Base-by-base conservation (phyloP, 2,329 filamentous ascomycete species). In the Cercospora zeae-maydis region DNA sequence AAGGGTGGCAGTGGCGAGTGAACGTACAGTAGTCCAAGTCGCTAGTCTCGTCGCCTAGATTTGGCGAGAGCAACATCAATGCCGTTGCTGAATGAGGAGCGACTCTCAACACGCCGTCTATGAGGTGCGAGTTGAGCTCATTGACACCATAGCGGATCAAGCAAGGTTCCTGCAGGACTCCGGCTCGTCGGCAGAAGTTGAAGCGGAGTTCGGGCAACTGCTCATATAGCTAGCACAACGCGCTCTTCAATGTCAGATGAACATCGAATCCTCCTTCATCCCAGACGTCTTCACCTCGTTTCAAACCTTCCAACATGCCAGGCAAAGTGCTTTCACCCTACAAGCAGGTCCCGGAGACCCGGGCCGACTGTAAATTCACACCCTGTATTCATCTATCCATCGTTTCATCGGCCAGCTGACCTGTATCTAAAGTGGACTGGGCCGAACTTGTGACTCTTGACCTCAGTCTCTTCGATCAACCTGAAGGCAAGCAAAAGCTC, bases 381-480 rank as follows among this genome's bases (percentile, higher is more conserved):
- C 10, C 10, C 1, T 31, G 3, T 21, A 14, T 30, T 3, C 49
- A 27, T 42, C n/a, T 9, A 30, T 24, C 33, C 21, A 1, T n/a
- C 2, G n/a, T 30, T 1, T 3, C 42, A 47, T 27, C 42, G 14
- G 4, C 19, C 24, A 14, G 14, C 42, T 47, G 42, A 47, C 19
- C n/a, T 47, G 42, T 47, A n/a, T 4, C 33, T 13, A 37, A 36
- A 68, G 66, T 68, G 42, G 66, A 69, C 56, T 86, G 83, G 81
- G 81, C 83, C 1, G 83, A 86, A 60, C 78, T 86, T 2, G 78
- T 82, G 3, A 85, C 82, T 0, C 78, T 86, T n/a, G 84, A 86
- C 61, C 77, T 86, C 1, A 78, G 79, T 49, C 78, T 78, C 42
- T 86, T 83, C 67, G 79, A 82, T 34, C 74, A 81, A 42, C 82